These are phyloP conservation scores for Echites panduratus DNA, from an alignment of 257 asterid genomes.

Conservation along the genomic window DNA sequence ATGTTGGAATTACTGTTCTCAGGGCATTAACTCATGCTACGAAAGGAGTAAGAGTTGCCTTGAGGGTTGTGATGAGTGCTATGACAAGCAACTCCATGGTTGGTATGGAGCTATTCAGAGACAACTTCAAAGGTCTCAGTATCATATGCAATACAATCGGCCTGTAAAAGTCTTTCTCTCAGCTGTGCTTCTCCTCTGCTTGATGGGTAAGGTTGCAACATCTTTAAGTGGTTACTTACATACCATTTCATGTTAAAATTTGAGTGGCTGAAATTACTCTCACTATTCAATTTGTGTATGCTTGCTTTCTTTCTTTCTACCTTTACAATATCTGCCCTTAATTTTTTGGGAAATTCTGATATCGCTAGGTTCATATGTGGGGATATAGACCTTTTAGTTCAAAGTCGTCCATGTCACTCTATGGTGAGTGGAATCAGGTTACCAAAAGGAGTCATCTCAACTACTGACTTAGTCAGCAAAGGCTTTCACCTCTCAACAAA, in stretches of 20 bases:
- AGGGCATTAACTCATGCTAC: conserved; percentile 50
- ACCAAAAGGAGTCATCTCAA: no score
- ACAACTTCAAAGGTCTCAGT: conserved; percentile 87
- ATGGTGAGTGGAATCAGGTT: no score
- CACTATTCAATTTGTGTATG: no score
- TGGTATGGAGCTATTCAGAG: conserved; percentile 80
- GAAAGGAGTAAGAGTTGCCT: conserved; percentile 70
- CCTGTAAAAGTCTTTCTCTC: conserved; percentile 57
- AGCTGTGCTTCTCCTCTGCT: conserved; percentile 45
- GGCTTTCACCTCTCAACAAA: no score
- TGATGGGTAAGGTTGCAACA: conserved; percentile 59
- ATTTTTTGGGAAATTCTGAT: no score
- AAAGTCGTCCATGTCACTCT: no score
- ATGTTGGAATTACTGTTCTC: conserved; percentile 16
- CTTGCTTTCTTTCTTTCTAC: no score
- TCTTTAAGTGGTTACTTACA: not conserved
- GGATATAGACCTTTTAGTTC: no score
- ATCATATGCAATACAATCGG: conserved; percentile 72
- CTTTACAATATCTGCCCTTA: no score
- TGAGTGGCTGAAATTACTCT: not conserved
- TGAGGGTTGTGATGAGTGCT: conserved; percentile 57
- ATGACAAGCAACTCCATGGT: conserved; percentile 64
- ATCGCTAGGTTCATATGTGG: no score
- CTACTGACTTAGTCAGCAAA: no score
- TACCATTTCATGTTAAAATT: conserved; percentile 2